Conservation (phyloP, 805 yeast species). For the Metschnikowia vanudenii region DNA sequence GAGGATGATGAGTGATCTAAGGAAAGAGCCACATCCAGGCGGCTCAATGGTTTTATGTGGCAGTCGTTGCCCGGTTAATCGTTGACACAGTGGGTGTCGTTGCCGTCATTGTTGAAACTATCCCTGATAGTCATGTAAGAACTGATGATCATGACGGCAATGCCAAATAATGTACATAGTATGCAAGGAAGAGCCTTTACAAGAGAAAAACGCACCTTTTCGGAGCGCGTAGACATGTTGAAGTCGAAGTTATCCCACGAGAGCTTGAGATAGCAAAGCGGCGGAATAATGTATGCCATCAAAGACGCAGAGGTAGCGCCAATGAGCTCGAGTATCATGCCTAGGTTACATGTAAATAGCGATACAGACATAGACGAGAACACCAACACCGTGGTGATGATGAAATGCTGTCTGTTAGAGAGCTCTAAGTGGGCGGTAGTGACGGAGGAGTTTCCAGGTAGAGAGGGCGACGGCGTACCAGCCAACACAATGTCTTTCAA, state of each 20-base stretch:
- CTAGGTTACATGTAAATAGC: constrained; percentile 79
- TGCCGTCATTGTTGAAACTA: constrained; percentile 37
- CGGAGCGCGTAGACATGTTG: constrained; percentile 19
- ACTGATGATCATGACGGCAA: constrained; percentile 75
- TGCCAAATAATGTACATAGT: constrained; percentile 67
- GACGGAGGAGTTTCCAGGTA: not conserved
- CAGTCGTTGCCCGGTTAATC: constrained; percentile 22
- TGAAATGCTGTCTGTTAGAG: constrained; percentile 50
- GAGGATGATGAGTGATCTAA: constrained; percentile 24
- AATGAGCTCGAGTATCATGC: constrained; percentile 82
- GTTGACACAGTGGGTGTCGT: constrained; percentile 47
- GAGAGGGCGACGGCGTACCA: not conserved
- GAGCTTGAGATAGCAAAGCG: constrained; percentile 72
- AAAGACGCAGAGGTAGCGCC: constrained; percentile 93
- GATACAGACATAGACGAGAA: constrained; percentile 72
- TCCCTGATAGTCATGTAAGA: constrained; percentile 66
- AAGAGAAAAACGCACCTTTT: constrained; percentile 29
- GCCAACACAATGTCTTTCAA: constrained; percentile 57
- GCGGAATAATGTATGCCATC: constrained; percentile 91
- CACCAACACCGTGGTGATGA: constrained; percentile 65
- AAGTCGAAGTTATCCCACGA: constrained; percentile 44
- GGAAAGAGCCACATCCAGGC: no score
- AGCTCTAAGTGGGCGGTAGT: constrained; percentile 41
- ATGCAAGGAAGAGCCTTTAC: constrained; percentile 55
- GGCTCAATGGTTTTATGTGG: not conserved